Percentiles rank a stretch among this genome's conserved stretches.
phyloP scores from a whole-genome alignment of 2,329 filamentous ascomycete species.

The Alternaria arborescens region DNA sequence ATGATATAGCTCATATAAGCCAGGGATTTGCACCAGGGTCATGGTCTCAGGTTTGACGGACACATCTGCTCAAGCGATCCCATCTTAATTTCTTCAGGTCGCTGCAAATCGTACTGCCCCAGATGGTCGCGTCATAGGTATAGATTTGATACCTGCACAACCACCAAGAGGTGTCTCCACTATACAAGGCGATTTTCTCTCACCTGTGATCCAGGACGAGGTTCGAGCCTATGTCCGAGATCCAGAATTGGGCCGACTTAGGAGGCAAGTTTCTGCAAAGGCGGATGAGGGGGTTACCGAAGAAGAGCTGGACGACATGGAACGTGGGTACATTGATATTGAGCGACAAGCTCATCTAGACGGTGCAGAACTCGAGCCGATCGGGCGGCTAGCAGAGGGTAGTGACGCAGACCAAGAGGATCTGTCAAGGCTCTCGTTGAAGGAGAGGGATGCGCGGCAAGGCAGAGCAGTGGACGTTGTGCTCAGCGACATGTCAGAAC shows the following conservation, averaged over 20 bases:
- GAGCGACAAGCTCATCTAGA: constrained; percentile 61
- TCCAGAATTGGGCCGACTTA: constrained; percentile 65
- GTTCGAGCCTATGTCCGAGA: constrained; percentile 78
- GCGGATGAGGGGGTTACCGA: constrained; percentile 43
- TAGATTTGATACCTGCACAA: constrained; percentile 92
- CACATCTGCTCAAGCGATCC: not conserved
- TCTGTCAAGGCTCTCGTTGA: constrained; percentile 38
- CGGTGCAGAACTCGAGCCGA: constrained; percentile 30
- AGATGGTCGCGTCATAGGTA: constrained; percentile 81
- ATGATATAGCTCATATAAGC: constrained; percentile 22
- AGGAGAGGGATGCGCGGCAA: constrained; percentile 49
- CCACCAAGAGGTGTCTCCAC: constrained; percentile 91
- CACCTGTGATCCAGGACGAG: constrained; percentile 74
- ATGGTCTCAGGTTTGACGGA: constrained; percentile 63
- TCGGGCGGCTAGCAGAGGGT: constrained; percentile 20
- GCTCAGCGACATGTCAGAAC: constrained; percentile 98
- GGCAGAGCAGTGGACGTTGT: constrained; percentile 84
- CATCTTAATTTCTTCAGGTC: constrained; percentile 64
- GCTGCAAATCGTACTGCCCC: constrained; percentile 81
- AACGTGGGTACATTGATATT: constrained; percentile 71
- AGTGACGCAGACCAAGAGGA: constrained; percentile 33
- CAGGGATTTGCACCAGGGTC: constrained; percentile 77
- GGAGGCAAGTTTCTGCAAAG: constrained; percentile 39
- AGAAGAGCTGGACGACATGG: constrained; percentile 53
- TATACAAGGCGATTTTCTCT: constrained; percentile 93